A percentile compares a stretch with the other conserved stretches of the same genome.
These are phyloP conservation scores for Larix sibirica DNA, from an alignment of 83 land plant species.

Conservation along the genomic window DNA sequence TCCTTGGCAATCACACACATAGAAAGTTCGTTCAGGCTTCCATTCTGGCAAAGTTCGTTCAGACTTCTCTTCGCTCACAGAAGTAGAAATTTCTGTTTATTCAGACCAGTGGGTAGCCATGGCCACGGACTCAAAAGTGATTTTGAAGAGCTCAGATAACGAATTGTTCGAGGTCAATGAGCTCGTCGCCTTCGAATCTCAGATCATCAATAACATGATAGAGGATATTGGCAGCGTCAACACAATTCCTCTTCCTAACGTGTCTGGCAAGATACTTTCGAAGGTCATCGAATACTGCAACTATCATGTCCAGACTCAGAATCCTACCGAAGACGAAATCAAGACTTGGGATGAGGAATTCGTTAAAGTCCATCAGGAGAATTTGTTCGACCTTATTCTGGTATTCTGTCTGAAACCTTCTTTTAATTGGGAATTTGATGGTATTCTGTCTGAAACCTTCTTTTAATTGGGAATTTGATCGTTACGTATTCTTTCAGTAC, in stretches of 20 bases:
- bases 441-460: too few species aligned
- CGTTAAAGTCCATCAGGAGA: conserved; percentile 72
- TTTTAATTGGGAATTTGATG: too few species aligned
- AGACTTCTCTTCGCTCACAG: too few species aligned
- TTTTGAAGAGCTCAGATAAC: conserved; percentile 44
- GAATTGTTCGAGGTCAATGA: conserved; percentile 49
- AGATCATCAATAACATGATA: conserved; percentile 53
- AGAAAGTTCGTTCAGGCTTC: too few species aligned
- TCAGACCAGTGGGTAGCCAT: neutral
- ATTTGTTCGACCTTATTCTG: conserved; percentile 63
- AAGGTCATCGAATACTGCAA: conserved; percentile 58
- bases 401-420: neutral
- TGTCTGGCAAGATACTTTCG: conserved; percentile 29
- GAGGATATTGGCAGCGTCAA: conserved; percentile 47
- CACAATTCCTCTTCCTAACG: conserved; percentile 51
- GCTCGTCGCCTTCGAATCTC: conserved; percentile 41
- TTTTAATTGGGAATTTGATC: too few species aligned
- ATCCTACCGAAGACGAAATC: conserved; percentile 39
- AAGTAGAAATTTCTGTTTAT: too few species aligned
- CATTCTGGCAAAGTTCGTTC: too few species aligned
- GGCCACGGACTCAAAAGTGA: conserved; percentile 12
- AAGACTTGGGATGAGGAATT: conserved; percentile 60
- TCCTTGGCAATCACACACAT: too few species aligned
- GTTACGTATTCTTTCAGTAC: too few species aligned
- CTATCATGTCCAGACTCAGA: conserved; percentile 24